Percentiles rank a stretch among this genome's conserved stretches.
phyloP scores from a whole-genome alignment of 2,329 filamentous ascomycete species.

The Graphilbum sp. region DNA sequence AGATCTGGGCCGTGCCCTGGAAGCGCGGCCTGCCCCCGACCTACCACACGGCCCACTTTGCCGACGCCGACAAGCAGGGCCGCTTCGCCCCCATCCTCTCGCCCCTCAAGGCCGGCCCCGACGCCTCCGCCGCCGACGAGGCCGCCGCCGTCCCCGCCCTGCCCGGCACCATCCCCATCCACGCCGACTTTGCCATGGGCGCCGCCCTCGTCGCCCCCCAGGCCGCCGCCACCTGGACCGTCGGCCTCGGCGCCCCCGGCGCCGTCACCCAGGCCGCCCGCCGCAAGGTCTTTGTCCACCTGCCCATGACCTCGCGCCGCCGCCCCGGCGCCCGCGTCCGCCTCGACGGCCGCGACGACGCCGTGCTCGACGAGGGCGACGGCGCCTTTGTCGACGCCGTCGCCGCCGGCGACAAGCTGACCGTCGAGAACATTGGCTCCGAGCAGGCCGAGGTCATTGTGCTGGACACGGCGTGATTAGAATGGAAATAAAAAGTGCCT shows the following conservation, averaged over 20 bases:
- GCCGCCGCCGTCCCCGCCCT: slow-evolving; percentile 43
- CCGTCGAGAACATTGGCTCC: slow-evolving; percentile 50
- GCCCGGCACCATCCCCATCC: slow-evolving; percentile 59
- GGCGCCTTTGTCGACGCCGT: slow-evolving; percentile 38
- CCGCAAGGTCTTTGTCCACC: slow-evolving; percentile 64
- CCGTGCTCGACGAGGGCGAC: slow-evolving; percentile 58
- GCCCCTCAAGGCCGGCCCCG: slow-evolving; percentile 48
- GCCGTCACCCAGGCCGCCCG: slow-evolving; percentile 32
- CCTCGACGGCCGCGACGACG: slow-evolving; percentile 48
- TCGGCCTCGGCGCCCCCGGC: slow-evolving; percentile 45
- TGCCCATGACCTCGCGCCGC: slow-evolving; percentile 52
- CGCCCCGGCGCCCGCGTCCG: slow-evolving; percentile 56
- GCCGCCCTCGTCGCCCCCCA: slow-evolving; percentile 56
- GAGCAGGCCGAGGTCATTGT: slow-evolving; percentile 55
- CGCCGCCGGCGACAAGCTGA: slow-evolving; percentile 45
- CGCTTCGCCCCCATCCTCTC: slow-evolving; percentile 62
- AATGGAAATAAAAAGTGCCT: no score
- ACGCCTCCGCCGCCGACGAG: slow-evolving; percentile 46
- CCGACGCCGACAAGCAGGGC: slow-evolving; percentile 54
- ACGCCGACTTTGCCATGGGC: slow-evolving; percentile 72
- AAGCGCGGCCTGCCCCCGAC: slow-evolving; percentile 52
- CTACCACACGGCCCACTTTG: slow-evolving; percentile 61
- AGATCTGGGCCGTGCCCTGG: slow-evolving; percentile 80
- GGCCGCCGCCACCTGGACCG: slow-evolving; percentile 42
- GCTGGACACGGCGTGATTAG: slow-evolving; percentile 40